These are phyloP conservation scores for Ensete glaucum DNA, from an alignment of 176 grass and related monocot species.

Conservation along the genomic window DNA sequence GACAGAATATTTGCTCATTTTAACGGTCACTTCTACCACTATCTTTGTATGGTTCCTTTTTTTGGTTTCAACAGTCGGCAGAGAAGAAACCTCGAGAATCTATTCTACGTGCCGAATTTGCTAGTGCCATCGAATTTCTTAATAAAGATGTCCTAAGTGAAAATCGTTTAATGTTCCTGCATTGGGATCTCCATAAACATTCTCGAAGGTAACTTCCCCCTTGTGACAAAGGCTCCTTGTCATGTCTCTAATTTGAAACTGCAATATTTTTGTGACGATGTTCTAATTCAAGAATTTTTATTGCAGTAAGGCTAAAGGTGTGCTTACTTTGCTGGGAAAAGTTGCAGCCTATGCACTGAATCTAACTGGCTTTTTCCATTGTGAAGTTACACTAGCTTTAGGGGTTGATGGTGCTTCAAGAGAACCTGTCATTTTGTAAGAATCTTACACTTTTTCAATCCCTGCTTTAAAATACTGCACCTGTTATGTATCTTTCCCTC, in stretches of 20 bases:
- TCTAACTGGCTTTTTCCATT: conserved; percentile 73
- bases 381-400: conserved; percentile 35
- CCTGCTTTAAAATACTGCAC: neutral
- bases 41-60: neutral
- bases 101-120: conserved; percentile 72
- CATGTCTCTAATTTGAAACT: neutral
- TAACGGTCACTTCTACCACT: neutral
- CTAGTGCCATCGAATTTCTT: conserved; percentile 55
- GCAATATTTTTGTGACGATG: neutral
- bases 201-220: conserved; percentile 45
- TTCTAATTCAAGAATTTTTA: neutral
- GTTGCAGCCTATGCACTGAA: conserved; percentile 57
- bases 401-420: conserved; percentile 32
- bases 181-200: conserved; percentile 92
- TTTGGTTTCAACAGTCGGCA: conserved; percentile 28
- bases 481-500: neutral
- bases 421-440: conserved; percentile 54
- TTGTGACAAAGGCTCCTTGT: neutral
- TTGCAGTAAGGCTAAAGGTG: conserved; percentile 61
- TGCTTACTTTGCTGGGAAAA: conserved; percentile 67
- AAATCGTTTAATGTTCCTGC: conserved; percentile 69
- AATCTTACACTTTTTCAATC: neutral
- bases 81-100: conserved; percentile 80
- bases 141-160: conserved; percentile 47
- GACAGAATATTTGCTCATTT: neutral